Conservation (phyloP, 768 basidiomycete genomes). For the Hericium rajendrae region DNA sequence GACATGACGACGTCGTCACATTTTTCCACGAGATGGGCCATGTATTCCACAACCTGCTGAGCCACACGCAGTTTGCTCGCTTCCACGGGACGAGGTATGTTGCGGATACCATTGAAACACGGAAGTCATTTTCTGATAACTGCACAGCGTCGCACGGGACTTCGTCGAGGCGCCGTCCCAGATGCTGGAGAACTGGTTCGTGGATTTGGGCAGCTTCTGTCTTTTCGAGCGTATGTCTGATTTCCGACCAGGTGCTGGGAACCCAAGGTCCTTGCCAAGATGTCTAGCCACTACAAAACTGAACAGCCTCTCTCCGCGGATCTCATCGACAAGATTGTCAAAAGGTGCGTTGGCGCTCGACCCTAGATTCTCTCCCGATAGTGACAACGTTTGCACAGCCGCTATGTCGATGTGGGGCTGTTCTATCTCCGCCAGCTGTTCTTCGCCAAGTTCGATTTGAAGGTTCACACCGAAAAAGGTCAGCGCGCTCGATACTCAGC, state of each 20-base stretch:
- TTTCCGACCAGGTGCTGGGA: conserved; percentile 60
- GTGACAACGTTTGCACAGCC: conserved; percentile 16
- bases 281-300: conserved; percentile 77
- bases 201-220: not conserved
- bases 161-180: conserved; percentile 88
- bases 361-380: not conserved
- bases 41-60: conserved; percentile 45
- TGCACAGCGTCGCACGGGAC: conserved; percentile 51
- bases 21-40: conserved; percentile 87
- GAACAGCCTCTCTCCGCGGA: conserved; percentile 61
- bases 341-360: conserved; percentile 38
- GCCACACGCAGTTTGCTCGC: conserved; percentile 56
- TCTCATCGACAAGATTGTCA: conserved; percentile 70
- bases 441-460: conserved; percentile 72
- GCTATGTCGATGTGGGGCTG: conserved; percentile 73
- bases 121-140: conserved; percentile 8
- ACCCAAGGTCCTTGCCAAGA: conserved; percentile 58
- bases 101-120: not conserved
- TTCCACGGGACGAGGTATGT: conserved; percentile 65
- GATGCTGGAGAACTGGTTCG: conserved; percentile 85
- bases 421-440: conserved; percentile 79
- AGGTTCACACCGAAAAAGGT: conserved; percentile 66
- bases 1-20: conserved; percentile 81
- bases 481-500: conserved; percentile 2
- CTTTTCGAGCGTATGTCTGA: not conserved